Evolutionary conservation across 1,284 basidiomycete species (phyloP).

Genomic region (Uromyces viciae-fabae): DNA sequence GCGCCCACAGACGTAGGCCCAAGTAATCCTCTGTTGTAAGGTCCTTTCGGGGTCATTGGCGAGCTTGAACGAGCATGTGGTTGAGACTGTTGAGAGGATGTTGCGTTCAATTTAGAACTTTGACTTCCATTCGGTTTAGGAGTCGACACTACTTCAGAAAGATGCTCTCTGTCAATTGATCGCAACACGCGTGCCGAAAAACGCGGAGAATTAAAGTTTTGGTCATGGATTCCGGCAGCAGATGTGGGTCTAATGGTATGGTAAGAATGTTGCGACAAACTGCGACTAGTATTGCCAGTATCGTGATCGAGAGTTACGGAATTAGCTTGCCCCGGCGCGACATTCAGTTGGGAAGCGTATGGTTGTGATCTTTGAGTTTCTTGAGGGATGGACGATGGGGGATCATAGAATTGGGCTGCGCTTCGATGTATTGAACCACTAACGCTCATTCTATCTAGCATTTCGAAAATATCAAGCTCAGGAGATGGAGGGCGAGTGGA

Average conservation of each 20-base stretch:
- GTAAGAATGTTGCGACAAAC: slow-evolving; percentile 26
- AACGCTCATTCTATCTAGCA: slow-evolving; percentile 45
- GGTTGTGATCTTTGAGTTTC: slow-evolving; percentile 2
- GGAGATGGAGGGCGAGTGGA: slow-evolving; percentile 19
- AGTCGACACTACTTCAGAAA: slow-evolving; percentile 5
- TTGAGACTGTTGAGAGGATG: not conserved
- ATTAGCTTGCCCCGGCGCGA: not conserved
- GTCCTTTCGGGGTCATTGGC: not conserved
- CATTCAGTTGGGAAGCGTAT: slow-evolving; percentile 28
- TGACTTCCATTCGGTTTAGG: not conserved
- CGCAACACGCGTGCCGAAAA: slow-evolving; percentile 12
- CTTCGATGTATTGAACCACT: slow-evolving; percentile 32
- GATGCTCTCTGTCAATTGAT: slow-evolving; percentile 10
- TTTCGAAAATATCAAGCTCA: slow-evolving; percentile 43
- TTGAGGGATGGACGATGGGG: not conserved
- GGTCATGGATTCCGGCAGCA: slow-evolving; percentile 31
- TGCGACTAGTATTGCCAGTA: not conserved
- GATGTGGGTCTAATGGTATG: slow-evolving; percentile 45
- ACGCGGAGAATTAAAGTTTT: slow-evolving; percentile 18
- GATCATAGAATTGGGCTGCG: slow-evolving; percentile 37
- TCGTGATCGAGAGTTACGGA: slow-evolving; percentile 16
- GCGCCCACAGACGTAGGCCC: not conserved
- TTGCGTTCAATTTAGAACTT: not conserved
- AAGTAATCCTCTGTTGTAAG: not conserved
- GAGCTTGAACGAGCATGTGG: not conserved